Conservation (phyloP, 306 rosid species). For the Carpinus viminea region DNA sequence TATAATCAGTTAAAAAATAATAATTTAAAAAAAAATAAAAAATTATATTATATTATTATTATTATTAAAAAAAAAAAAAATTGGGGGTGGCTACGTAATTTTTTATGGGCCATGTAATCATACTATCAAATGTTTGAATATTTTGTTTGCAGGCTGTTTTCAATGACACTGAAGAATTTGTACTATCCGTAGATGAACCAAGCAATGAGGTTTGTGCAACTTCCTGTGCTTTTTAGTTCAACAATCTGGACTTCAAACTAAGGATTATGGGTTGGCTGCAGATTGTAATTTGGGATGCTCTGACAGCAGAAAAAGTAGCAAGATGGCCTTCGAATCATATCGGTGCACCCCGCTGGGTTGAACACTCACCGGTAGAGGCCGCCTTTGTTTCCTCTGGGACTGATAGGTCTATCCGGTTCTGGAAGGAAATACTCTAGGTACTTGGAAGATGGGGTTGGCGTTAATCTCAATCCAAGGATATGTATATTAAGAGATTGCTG, state of each 20-base stretch:
- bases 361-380: conserved; percentile 71
- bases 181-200: conserved; percentile 78
- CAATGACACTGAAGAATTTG: conserved; percentile 77
- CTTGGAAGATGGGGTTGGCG: conserved; percentile 15
- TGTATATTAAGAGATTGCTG: conserved; percentile 14
- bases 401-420: conserved; percentile 80
- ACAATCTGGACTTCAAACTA: conserved; percentile 23
- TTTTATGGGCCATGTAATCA: background rate
- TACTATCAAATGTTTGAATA: conserved; percentile 8
- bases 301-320: conserved; percentile 79
- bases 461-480: background rate
- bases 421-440: conserved; percentile 62
- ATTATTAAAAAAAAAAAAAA: no score
- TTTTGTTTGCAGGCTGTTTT: conserved; percentile 69
- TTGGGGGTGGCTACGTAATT: no score
- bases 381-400: conserved; percentile 83
- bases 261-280: conserved; percentile 42
- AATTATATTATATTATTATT: no score
- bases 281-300: conserved; percentile 84
- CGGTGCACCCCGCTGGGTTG: conserved; percentile 94
- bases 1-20: no score
- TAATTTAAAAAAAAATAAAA: no score
- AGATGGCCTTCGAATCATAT: conserved; percentile 86
- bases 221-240: conserved; percentile 18
- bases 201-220: conserved; percentile 75